These are phyloP conservation scores for Vachellia pachyceras DNA, from an alignment of 306 rosid genomes.

Conservation along the genomic window DNA sequence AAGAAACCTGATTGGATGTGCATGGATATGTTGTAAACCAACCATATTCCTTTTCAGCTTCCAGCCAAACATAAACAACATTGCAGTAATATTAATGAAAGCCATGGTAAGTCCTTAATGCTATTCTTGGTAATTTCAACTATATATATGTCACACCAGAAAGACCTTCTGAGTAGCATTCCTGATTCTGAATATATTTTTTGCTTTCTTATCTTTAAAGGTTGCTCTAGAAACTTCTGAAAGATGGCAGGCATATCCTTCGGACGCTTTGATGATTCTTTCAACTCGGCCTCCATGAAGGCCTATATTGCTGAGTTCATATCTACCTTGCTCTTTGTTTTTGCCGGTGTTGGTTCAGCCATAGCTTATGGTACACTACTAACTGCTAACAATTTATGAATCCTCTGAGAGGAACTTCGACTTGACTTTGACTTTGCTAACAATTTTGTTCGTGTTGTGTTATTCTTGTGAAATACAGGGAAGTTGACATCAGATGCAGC, in stretches of 20 bases:
- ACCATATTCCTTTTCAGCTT: conserved; percentile 39
- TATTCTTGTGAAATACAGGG: conserved; percentile 40
- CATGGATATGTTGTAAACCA: conserved; percentile 42
- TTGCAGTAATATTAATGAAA: neutral
- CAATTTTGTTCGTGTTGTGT: neutral
- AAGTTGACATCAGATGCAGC: conserved; percentile 81
- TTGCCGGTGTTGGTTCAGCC: conserved; percentile 91
- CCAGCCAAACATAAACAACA: conserved; percentile 16
- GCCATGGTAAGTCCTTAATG: conserved; percentile 7
- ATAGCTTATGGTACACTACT: conserved; percentile 65
- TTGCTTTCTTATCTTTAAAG: conserved; percentile 24
- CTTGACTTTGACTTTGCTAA: no score
- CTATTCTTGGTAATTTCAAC: conserved; percentile 17
- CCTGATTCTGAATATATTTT: conserved; percentile 20
- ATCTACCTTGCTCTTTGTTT: conserved; percentile 88
- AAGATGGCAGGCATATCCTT: conserved; percentile 81
- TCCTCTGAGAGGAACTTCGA: no score
- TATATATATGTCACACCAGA: conserved; percentile 43
- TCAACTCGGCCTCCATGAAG: conserved; percentile 65
- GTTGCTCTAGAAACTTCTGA: conserved; percentile 37
- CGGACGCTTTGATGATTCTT: conserved; percentile 79
- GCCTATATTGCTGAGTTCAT: conserved; percentile 92
- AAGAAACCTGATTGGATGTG: conserved; percentile 43
- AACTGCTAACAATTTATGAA: neutral
- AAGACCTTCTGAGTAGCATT: conserved; percentile 40